Conservation (phyloP, 768 basidiomycete species). For the Exidia glandulosa region DNA sequence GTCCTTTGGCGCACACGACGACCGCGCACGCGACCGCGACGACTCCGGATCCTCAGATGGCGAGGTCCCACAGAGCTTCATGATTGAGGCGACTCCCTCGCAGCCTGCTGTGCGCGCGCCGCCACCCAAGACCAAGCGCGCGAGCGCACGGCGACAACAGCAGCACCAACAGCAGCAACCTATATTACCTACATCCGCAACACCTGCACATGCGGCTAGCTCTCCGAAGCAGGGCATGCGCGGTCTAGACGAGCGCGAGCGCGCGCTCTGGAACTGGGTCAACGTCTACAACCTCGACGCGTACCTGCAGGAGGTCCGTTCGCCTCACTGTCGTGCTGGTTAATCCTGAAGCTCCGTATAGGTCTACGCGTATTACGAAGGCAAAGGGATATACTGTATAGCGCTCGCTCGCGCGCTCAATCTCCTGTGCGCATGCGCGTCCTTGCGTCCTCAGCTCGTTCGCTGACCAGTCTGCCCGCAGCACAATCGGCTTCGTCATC, state of each 20-base stretch:
- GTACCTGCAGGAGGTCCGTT: constrained; percentile 76
- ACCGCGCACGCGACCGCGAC: constrained; percentile 43
- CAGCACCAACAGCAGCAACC: neutral
- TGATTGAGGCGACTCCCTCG: constrained; percentile 56
- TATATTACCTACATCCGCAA: neutral
- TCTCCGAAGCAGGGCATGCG: constrained; percentile 35
- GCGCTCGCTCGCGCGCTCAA: constrained; percentile 85
- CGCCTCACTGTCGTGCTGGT: neutral
- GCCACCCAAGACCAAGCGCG: constrained; percentile 1
- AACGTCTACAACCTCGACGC: constrained; percentile 96
- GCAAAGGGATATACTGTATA: constrained; percentile 94
- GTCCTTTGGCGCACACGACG: constrained; percentile 49
- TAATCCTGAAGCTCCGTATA: constrained; percentile 4
- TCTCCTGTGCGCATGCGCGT: constrained; percentile 66
- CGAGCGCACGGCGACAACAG: neutral
- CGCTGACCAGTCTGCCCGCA: constrained; percentile 22
- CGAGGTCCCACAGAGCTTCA: constrained; percentile 77
- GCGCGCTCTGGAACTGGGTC: constrained; percentile 97
- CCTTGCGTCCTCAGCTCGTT: constrained; percentile 7
- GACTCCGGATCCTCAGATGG: constrained; percentile 62
- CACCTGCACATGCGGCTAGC: neutral
- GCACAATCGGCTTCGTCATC: constrained; percentile 96
- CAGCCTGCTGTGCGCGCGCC: neutral
- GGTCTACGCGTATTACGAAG: constrained; percentile 86
- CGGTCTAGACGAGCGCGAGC: constrained; percentile 75